Conservation (phyloP, 441 rosid species). For the Mallotus japonicus region DNA sequence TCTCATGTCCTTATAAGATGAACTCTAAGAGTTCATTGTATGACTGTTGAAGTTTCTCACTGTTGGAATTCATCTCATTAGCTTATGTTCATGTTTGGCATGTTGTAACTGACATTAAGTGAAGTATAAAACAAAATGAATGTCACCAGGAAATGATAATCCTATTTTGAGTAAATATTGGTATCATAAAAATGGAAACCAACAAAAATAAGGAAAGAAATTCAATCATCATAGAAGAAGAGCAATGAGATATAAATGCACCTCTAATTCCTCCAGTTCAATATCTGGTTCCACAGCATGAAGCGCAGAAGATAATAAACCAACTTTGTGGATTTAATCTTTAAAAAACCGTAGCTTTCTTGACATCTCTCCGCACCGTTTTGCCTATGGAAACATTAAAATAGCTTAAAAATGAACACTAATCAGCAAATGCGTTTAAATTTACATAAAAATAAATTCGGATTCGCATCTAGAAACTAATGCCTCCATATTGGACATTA, state of each 20-base stretch:
- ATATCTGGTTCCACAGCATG: conserved; percentile 70
- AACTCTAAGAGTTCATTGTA: conserved; percentile 96
- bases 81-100: conserved; percentile 88
- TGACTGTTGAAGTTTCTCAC: conserved; percentile 87
- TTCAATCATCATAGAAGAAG: conserved; percentile 3
- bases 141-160: conserved; percentile 11
- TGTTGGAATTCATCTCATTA: conserved; percentile 86
- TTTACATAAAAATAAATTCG: background rate
- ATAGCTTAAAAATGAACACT: conserved; percentile 18
- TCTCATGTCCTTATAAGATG: conserved; percentile 50
- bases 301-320: conserved; percentile 56
- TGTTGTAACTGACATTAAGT: conserved; percentile 66
- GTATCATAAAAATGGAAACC: conserved; percentile 17
- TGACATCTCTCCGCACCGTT: conserved; percentile 98
- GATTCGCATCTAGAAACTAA: background rate
- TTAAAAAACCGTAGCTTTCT: conserved; percentile 87
- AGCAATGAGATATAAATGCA: conserved; percentile 28
- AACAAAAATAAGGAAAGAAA: conserved; percentile 13
- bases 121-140: conserved; percentile 24
- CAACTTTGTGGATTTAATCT: conserved; percentile 91
- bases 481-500: no score
- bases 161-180: conserved; percentile 6
- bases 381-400: conserved; percentile 57
- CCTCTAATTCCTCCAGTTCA: conserved; percentile 96
- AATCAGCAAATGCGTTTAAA: background rate